Percentiles rank a stretch among this genome's conserved stretches.
Conservation (phyloP, 768 basidiomycete genomes). For the Tubosaeta sp. region DNA sequence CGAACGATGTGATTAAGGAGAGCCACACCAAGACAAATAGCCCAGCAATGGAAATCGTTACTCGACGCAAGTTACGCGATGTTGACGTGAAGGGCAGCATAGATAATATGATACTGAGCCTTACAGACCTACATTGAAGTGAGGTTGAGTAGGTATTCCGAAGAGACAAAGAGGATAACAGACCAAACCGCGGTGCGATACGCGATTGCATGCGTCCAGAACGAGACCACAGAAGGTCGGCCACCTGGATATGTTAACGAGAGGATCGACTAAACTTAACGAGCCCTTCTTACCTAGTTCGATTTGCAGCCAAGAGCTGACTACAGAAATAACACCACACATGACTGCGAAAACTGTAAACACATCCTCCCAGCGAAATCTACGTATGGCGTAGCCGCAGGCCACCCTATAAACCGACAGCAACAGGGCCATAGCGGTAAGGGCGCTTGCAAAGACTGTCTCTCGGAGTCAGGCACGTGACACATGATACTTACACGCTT, state of each 20-base stretch:
- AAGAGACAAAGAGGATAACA: not conserved
- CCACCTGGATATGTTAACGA: conserved; percentile 3
- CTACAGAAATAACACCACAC: conserved; percentile 3
- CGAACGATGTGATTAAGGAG: conserved; percentile 2
- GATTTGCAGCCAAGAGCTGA: conserved; percentile 8
- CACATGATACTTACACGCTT: not conserved
- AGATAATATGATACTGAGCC: conserved; percentile 13
- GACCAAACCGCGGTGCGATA: conserved; percentile 13
- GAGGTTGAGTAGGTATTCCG: not conserved
- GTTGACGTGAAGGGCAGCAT: conserved; percentile 9
- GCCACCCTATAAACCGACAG: conserved; percentile 2
- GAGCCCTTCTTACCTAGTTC: not conserved
- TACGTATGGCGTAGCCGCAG: not conserved
- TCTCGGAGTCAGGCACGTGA: not conserved
- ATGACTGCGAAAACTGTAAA: conserved; percentile 3
- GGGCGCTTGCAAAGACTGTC: conserved; percentile 8
- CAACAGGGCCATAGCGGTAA: conserved; percentile 1
- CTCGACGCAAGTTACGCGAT: conserved; percentile 4
- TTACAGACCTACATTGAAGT: conserved; percentile 9
- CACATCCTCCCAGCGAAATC: conserved; percentile 21
- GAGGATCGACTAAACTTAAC: not conserved
- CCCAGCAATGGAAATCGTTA: conserved; percentile 1
- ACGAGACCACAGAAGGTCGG: conserved; percentile 1
- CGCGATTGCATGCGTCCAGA: conserved; percentile 8
- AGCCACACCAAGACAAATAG: conserved; percentile 14